Evolutionary conservation across 1,139 yeast genomes (phyloP).

Genomic region (Yamadazyma blattariae): DNA sequence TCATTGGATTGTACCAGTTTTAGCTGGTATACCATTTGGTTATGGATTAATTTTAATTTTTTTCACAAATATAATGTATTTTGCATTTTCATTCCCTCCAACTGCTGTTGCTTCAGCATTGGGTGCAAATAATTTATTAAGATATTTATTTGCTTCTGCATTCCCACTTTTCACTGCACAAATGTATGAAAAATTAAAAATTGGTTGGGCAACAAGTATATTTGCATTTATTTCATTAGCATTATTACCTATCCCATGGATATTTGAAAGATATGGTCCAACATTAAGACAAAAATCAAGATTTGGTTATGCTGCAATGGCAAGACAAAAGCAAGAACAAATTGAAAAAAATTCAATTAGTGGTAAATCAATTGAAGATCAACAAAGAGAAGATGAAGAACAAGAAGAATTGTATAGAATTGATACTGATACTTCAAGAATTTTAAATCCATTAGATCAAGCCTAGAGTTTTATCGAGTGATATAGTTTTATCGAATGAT

Average conservation of each 20-base stretch:
- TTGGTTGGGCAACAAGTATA: conserved; percentile 38
- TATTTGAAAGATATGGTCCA: conserved; percentile 57
- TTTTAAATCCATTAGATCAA: neutral
- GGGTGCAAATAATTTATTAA: conserved; percentile 73
- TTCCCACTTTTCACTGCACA: conserved; percentile 47
- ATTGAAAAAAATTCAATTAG: neutral
- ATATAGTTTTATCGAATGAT: no score
- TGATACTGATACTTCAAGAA: neutral
- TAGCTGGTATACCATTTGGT: conserved; percentile 75
- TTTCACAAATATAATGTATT: conserved; percentile 69
- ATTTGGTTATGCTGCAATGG: conserved; percentile 35
- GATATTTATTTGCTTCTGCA: conserved; percentile 66
- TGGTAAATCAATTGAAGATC: neutral
- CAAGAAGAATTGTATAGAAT: neutral
- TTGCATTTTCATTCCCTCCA: conserved; percentile 75
- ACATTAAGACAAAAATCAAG: conserved; percentile 50
- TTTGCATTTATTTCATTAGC: conserved; percentile 34
- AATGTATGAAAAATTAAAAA: conserved; percentile 37
- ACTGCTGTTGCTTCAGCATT: conserved; percentile 69
- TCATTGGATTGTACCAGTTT: conserved; percentile 80
- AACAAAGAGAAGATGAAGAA: neutral
- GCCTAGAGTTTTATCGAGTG: no score
- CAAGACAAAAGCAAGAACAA: neutral
- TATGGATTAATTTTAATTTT: conserved; percentile 71
- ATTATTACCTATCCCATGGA: conserved; percentile 37